Evolutionary conservation across 306 rosid species (phyloP).

Genomic region (Pterocarpus santalinus): DNA sequence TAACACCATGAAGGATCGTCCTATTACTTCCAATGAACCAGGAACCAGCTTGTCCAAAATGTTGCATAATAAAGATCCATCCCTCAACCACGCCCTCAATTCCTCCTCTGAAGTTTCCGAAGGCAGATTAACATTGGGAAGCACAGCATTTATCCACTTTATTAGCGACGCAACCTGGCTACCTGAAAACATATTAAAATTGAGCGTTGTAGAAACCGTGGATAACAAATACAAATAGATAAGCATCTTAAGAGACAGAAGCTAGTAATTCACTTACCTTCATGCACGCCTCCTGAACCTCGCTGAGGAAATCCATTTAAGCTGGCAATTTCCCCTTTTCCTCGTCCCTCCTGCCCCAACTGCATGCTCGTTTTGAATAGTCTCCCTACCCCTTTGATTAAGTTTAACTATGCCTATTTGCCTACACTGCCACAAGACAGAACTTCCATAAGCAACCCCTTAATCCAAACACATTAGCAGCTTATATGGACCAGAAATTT

Average conservation of each 20-base stretch:
- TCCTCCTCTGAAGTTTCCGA: conserved; percentile 82
- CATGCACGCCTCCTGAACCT: conserved; percentile 49
- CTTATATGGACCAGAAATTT: not conserved
- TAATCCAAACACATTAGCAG: conserved; percentile 6
- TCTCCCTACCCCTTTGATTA: conserved; percentile 43
- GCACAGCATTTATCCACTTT: conserved; percentile 80
- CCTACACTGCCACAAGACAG: conserved; percentile 44
- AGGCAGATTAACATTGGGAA: conserved; percentile 79
- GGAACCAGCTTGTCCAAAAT: conserved; percentile 78
- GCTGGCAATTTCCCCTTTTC: conserved; percentile 44
- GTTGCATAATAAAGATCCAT: conserved; percentile 83
- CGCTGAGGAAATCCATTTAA: conserved; percentile 54
- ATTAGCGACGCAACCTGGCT: conserved; percentile 61
- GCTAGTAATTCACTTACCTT: conserved; percentile 48
- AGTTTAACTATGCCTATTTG: not conserved
- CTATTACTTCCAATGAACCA: conserved; percentile 67
- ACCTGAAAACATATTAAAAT: conserved; percentile 60
- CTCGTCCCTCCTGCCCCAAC: conserved; percentile 59
- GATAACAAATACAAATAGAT: conserved; percentile 30
- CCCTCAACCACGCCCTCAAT: conserved; percentile 70
- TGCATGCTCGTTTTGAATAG: conserved; percentile 59
- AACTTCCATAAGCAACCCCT: conserved; percentile 18
- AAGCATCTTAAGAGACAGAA: conserved; percentile 15
- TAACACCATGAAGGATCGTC: conserved; percentile 39
- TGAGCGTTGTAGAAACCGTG: conserved; percentile 29